Percentiles rank a stretch among this genome's conserved stretches.
phyloP scores from a whole-genome alignment of 768 basidiomycete genomes.

The Phaeolepiota aurea region DNA sequence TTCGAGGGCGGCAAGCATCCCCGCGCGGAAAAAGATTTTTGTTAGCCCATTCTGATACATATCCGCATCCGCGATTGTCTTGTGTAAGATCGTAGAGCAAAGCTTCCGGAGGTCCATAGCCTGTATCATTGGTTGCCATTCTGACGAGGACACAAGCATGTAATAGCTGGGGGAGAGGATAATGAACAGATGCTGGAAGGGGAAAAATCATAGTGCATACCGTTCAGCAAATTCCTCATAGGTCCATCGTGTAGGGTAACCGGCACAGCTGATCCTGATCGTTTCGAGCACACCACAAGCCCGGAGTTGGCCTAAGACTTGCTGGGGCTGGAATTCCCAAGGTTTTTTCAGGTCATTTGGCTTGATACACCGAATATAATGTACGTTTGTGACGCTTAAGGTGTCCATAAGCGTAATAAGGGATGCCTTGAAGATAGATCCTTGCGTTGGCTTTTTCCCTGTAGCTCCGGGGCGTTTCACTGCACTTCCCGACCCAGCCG shows the following conservation, averaged over 20 bases:
- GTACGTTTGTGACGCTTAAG: conserved; percentile 93
- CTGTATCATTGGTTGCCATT: conserved; percentile 85
- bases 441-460: conserved; percentile 91
- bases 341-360: conserved; percentile 95
- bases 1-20: conserved; percentile 96
- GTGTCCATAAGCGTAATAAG: conserved; percentile 95
- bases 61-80: conserved; percentile 86
- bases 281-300: conserved; percentile 99
- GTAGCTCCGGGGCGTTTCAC: conserved; percentile 59
- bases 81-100: conserved; percentile 77
- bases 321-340: conserved; percentile 95
- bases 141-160: conserved; percentile 83
- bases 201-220: conserved; percentile 32
- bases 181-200: conserved; percentile 10
- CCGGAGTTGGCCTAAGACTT: conserved; percentile 89
- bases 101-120: conserved; percentile 71
- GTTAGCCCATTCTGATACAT: conserved; percentile 96
- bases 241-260: conserved; percentile 96
- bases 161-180: conserved; percentile 73
- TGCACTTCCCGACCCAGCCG: conserved; percentile 23
- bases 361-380: conserved; percentile 99
- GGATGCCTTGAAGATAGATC: conserved; percentile 96
- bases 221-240: conserved; percentile 98
- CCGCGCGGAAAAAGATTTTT: conserved; percentile 99
- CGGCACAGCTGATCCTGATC: conserved; percentile 96